Evolutionary conservation across 2,329 filamentous ascomycete genomes (phyloP), one percentile per base, ranked within the genome.

Genomic region (Fusarium phyllophilum): DNA sequence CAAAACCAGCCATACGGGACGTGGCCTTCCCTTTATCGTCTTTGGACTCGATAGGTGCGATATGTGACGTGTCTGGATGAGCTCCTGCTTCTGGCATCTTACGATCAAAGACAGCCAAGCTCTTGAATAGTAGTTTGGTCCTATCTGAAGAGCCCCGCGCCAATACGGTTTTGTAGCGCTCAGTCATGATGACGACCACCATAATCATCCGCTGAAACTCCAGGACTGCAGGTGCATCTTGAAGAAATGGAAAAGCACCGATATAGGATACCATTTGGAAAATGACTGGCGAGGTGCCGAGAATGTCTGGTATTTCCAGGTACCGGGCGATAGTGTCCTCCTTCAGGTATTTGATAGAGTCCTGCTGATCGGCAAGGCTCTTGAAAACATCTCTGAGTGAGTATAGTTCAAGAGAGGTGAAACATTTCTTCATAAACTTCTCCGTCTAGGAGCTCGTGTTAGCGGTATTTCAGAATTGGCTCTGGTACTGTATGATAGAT

Each of bases 351-450:
- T 85, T 86, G 52, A 93, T 83, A 48, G 86, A 84, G 55, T 87
- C 89, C 78, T 92, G 86, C 22, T 87, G 82, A 75, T 94, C 92
- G 72, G 92, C 91, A 26, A 94, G 89, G 65, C 86, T 89, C 67
- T 87, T 88, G 84, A 94, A 94, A 78, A 94, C 92, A 79, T 93
- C 90, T 76, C 91, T 91, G 82, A 94, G 90, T 38, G 89, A 93
- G 82, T 93, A 93, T 36, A 93, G 84, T 81, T 95, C 93, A 63
- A 94, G 85, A 3, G 90, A 87, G 2, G 90, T 90, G 82, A 93
- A 94, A 82, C 91, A 93, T 78, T 90, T 91, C 66, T 90, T 87
- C 62, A 90, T 91, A 79, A 94, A 94, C 75, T 84, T 88, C 62
- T 84, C 82, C 72, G 89, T 89, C 90, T 92, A 49, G 52, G 29